phyloP scores from a whole-genome alignment of 2,329 filamentous ascomycete species.

The Alternaria solani region DNA sequence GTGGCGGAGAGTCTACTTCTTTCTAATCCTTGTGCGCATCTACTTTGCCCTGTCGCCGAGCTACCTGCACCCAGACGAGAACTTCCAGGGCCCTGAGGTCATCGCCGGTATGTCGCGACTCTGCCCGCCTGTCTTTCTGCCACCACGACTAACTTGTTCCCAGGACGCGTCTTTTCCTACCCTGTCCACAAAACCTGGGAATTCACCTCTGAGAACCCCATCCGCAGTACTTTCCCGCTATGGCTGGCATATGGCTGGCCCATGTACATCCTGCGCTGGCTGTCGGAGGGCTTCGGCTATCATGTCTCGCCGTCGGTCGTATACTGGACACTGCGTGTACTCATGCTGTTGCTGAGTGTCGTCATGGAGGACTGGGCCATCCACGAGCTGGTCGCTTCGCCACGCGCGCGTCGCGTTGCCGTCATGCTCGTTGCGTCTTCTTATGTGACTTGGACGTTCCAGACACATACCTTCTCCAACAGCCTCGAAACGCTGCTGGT shows the following conservation, averaged over 20 bases:
- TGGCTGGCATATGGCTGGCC: constrained; percentile 95
- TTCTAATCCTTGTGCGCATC: constrained; percentile 84
- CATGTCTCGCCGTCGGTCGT: constrained; percentile 83
- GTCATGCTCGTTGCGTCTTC: constrained; percentile 90
- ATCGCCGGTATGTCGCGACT: constrained; percentile 74
- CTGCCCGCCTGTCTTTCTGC: not conserved
- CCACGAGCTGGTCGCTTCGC: constrained; percentile 84
- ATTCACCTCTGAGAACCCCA: constrained; percentile 85
- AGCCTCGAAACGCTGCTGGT: constrained; percentile 93
- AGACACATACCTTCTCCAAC: constrained; percentile 98
- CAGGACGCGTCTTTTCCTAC: constrained; percentile 92
- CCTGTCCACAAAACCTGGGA: constrained; percentile 94
- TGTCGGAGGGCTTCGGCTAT: constrained; percentile 86
- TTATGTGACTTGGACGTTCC: constrained; percentile 98
- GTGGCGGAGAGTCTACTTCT: constrained; percentile 90
- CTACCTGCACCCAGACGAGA: constrained; percentile 98
- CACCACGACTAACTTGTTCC: constrained; percentile 19
- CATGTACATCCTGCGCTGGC: constrained; percentile 90
- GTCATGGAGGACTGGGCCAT: constrained; percentile 98
- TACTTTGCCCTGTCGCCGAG: constrained; percentile 95
- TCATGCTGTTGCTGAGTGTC: constrained; percentile 96
- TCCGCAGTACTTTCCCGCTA: constrained; percentile 95
- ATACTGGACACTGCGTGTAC: constrained; percentile 85
- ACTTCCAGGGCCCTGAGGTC: constrained; percentile 97
- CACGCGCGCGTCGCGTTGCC: constrained; percentile 73